Base-by-base conservation (phyloP, 2,329 filamentous ascomycete species). In the Aspergillus pseudoglaucus region DNA sequence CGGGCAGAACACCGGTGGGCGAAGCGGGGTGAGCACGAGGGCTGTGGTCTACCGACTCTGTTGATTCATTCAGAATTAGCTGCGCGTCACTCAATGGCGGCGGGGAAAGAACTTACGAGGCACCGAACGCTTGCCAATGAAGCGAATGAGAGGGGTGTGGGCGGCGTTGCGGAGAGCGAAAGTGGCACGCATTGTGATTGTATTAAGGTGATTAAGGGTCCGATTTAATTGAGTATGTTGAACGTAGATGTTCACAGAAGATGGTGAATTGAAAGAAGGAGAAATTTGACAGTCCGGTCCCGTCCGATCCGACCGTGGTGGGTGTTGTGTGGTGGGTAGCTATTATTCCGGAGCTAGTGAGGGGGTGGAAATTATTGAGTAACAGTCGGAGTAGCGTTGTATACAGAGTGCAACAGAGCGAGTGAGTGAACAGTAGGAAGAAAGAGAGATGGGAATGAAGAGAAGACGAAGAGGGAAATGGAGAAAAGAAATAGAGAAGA, bases 1-100 rank as follows among this genome's bases (percentile, higher is more conserved):
- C 76, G 20, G 81, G 81, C 10, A 83, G 77, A 50, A 69, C 62
- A 47, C 74, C 63, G 35, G 73, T 70, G 52, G 78, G 80, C 49
- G 78, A 79, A 50, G 76, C 80, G 44, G 79, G 81, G 68, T 81
- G 81, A 51, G 72, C 71, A 53, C 79, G 73, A 54, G 79, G 80
- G 51, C 78, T 73, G 74, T 82, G 79, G 56, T 75, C 70, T 46
- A 74, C 55, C 25, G 69, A 63, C 47, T 71, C 71, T 73, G 53
- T 51, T 17, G 6, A 23, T 30, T 14, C 17, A 20, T 39, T 39
- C 9, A 4, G 25, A 40, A 46, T 57, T 59, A 57, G 55, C 47
- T 42, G 30, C 47, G 38, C 44, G 23, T 38, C 41, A 22, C 49
- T 54, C 43, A 40, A 35, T 42, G 27, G 10, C 15, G 22, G 20